These are phyloP conservation scores for Whalleya microplaca DNA, from an alignment of 2,329 filamentous ascomycete genomes.

Conservation along the genomic window DNA sequence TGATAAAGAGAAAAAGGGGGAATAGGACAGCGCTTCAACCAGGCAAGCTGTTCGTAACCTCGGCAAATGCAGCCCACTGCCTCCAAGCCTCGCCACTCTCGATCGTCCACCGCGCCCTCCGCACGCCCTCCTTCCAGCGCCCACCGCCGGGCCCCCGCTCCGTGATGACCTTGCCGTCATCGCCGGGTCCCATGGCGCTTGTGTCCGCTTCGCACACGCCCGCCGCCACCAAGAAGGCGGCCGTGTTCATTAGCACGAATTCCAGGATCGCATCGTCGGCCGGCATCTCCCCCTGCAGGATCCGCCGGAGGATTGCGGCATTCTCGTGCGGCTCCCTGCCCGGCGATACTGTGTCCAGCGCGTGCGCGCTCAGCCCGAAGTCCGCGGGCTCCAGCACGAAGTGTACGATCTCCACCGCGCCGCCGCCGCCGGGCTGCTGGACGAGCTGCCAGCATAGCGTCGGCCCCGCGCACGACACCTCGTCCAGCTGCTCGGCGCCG, in stretches of 20 bases:
- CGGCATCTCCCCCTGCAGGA: slow-evolving; percentile 74
- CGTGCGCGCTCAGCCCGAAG: slow-evolving; percentile 79
- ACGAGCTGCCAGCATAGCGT: slow-evolving; percentile 88
- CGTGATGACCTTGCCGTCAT: slow-evolving; percentile 78
- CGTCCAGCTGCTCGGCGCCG: slow-evolving; percentile 92
- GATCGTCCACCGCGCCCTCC: slow-evolving; percentile 85
- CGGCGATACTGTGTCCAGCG: slow-evolving; percentile 77
- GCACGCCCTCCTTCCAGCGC: slow-evolving; percentile 93
- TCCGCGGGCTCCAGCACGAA: slow-evolving; percentile 83
- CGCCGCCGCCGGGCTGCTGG: slow-evolving; percentile 45
- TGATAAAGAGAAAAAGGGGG: neutral
- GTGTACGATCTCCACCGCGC: slow-evolving; percentile 64
- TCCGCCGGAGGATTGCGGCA: slow-evolving; percentile 77
- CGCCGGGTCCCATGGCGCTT: slow-evolving; percentile 77
- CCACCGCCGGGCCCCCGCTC: slow-evolving; percentile 85
- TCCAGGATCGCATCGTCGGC: slow-evolving; percentile 83
- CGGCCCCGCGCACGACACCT: slow-evolving; percentile 86
- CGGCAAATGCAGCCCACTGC: slow-evolving; percentile 82
- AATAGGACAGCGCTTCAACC: slow-evolving; percentile 4
- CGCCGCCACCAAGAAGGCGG: slow-evolving; percentile 81
- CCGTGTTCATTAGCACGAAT: slow-evolving; percentile 94
- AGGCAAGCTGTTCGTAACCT: slow-evolving; percentile 68
- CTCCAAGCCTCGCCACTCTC: slow-evolving; percentile 83
- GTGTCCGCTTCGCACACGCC: slow-evolving; percentile 84
- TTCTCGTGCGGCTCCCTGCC: slow-evolving; percentile 88